Evolutionary conservation across 768 basidiomycete genomes (phyloP).

Genomic region (Panaeolus cyanescens): DNA sequence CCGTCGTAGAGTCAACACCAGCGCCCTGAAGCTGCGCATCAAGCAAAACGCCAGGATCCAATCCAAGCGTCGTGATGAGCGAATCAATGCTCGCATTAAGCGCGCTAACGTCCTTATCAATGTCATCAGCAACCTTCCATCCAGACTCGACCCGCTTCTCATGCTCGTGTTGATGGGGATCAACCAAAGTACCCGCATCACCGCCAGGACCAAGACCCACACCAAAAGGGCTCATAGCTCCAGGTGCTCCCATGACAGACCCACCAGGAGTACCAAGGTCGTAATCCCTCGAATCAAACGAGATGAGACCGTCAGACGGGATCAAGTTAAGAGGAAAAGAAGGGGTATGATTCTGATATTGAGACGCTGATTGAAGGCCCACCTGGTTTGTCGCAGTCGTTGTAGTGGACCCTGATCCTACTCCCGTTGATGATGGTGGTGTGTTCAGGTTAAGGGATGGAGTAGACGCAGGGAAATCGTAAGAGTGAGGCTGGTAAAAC

Average conservation of each 20-base stretch:
- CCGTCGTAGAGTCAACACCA: no score
- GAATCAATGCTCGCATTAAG: slow-evolving; percentile 69
- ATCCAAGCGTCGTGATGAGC: slow-evolving; percentile 69
- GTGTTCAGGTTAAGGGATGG: slow-evolving; percentile 5
- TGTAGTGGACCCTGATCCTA: no score
- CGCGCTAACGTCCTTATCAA: slow-evolving; percentile 73
- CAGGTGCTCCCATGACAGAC: not conserved
- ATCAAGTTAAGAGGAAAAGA: slow-evolving; percentile 7
- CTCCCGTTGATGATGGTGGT: slow-evolving; percentile 2
- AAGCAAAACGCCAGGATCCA: slow-evolving; percentile 49
- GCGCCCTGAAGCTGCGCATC: not conserved
- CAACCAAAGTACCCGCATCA: slow-evolving; percentile 18
- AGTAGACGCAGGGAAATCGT: slow-evolving; percentile 33
- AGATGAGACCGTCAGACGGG: slow-evolving; percentile 25
- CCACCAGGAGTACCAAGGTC: slow-evolving; percentile 8
- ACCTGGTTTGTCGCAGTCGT: not conserved
- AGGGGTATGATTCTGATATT: slow-evolving; percentile 8
- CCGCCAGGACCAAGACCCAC: not conserved
- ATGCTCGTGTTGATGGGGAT: slow-evolving; percentile 27
- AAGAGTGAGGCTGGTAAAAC: slow-evolving; percentile 32
- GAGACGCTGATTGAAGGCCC: slow-evolving; percentile 1
- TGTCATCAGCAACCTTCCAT: slow-evolving; percentile 63
- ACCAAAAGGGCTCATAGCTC: not conserved
- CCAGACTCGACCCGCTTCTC: slow-evolving; percentile 45
- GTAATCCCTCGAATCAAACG: slow-evolving; percentile 25